Evolutionary conservation across 768 basidiomycete species (phyloP).

Genomic region (Zangia roseola): DNA sequence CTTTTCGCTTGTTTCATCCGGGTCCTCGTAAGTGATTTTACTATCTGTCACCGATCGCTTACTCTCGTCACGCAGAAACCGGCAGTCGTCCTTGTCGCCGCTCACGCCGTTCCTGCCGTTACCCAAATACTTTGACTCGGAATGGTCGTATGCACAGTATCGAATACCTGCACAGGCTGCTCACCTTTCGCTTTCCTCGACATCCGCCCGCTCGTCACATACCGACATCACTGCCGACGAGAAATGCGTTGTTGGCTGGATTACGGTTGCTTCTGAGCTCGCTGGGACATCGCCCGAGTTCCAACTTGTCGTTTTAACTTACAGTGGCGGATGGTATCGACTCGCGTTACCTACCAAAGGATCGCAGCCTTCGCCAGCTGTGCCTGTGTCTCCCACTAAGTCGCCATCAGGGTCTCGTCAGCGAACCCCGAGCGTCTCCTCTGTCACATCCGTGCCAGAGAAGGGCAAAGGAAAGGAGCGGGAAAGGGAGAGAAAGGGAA

Average conservation of each 20-base stretch:
- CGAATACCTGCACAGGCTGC: conserved; percentile 83
- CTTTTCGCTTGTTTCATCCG: conserved; percentile 70
- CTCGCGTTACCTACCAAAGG: conserved; percentile 54
- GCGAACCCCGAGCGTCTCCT: conserved; percentile 56
- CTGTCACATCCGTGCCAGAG: conserved; percentile 44
- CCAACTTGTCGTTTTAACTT: conserved; percentile 84
- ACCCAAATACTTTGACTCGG: conserved; percentile 91
- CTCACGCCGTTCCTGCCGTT: conserved; percentile 78
- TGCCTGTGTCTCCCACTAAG: conserved; percentile 45
- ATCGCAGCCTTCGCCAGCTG: conserved; percentile 16
- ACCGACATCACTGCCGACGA: conserved; percentile 76
- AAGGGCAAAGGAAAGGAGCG: conserved; percentile 59
- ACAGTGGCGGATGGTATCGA: conserved; percentile 90
- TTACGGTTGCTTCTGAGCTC: conserved; percentile 46
- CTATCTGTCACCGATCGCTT: conserved; percentile 3
- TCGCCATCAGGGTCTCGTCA: conserved; percentile 38
- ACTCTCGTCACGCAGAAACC: conserved; percentile 54
- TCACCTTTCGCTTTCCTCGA: conserved; percentile 75
- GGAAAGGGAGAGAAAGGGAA: conserved; percentile 54
- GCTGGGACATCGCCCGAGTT: conserved; percentile 46
- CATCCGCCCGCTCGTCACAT: conserved; percentile 53
- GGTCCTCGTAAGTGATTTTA: conserved; percentile 54
- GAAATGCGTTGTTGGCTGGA: conserved; percentile 87
- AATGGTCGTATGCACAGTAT: conserved; percentile 95
- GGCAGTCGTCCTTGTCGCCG: conserved; percentile 79